Percentiles rank a stretch among this genome's conserved stretches.
phyloP scores from a whole-genome alignment of 441 rosid species.

The Melastoma candidum region DNA sequence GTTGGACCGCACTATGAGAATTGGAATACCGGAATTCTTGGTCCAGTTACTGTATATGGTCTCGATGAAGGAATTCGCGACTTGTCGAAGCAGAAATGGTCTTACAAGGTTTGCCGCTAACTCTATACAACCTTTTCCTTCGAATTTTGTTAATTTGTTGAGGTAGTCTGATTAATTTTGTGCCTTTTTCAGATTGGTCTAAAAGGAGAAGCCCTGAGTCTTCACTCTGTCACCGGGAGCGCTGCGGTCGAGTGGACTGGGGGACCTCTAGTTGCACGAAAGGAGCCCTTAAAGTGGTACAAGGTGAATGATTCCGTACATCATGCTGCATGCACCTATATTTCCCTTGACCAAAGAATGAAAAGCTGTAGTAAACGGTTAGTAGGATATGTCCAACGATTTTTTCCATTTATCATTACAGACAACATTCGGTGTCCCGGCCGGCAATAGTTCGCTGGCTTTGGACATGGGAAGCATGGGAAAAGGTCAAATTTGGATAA shows the following conservation, averaged over 20 bases:
- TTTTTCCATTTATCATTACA: constrained; percentile 13
- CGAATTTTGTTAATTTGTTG: no score
- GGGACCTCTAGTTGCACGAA: constrained; percentile 65
- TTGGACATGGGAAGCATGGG: constrained; percentile 94
- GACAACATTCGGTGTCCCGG: constrained; percentile 88
- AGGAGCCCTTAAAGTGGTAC: constrained; percentile 87
- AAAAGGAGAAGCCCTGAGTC: constrained; percentile 74
- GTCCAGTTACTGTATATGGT: constrained; percentile 77
- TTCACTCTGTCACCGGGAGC: constrained; percentile 82
- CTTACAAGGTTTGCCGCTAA: constrained; percentile 59
- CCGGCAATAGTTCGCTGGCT: constrained; percentile 75
- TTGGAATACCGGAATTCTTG: constrained; percentile 93
- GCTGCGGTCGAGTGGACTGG: constrained; percentile 84
- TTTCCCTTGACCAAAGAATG: neutral
- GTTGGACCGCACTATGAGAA: constrained; percentile 97
- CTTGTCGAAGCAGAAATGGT: constrained; percentile 95
- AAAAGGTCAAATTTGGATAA: constrained; percentile 96
- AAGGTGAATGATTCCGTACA: constrained; percentile 30
- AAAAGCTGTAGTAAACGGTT: no score
- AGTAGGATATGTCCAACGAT: no score
- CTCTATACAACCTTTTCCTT: neutral
- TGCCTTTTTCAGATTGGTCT: constrained; percentile 60
- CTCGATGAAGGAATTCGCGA: constrained; percentile 70
- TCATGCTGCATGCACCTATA: constrained; percentile 6
- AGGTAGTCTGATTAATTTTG: no score